Conservation (phyloP, 371 early-diverging fungal genomes). For the Mucor ambiguus region DNA sequence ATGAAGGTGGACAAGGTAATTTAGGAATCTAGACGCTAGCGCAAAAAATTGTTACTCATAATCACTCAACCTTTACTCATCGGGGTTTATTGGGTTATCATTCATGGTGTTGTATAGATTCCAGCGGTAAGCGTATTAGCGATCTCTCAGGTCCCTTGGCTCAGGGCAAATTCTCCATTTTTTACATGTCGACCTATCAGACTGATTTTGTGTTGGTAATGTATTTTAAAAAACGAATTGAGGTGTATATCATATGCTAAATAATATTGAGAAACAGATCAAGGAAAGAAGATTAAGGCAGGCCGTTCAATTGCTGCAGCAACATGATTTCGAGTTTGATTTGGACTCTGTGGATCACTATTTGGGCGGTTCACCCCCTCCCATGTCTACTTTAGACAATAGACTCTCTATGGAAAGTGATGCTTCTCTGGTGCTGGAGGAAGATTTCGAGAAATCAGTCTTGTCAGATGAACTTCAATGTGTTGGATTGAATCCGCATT, state of each 20-base stretch:
- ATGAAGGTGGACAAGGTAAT: slow-evolving; percentile 67
- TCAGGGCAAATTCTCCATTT: slow-evolving; percentile 66
- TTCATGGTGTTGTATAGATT: slow-evolving; percentile 37
- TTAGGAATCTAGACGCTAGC: not conserved
- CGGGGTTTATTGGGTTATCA: slow-evolving; percentile 2
- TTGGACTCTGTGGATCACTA: slow-evolving; percentile 40
- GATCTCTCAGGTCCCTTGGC: slow-evolving; percentile 73
- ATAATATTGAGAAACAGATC: slow-evolving; percentile 40
- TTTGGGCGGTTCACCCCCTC: slow-evolving; percentile 18
- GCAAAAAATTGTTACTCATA: not conserved
- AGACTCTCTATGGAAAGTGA: slow-evolving; percentile 10
- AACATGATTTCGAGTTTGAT: slow-evolving; percentile 58
- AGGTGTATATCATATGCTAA: not conserved
- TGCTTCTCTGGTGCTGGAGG: slow-evolving; percentile 18
- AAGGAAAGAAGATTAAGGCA: slow-evolving; percentile 62
- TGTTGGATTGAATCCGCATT: slow-evolving; percentile 66
- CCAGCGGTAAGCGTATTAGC: slow-evolving; percentile 72
- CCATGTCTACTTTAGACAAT: not conserved
- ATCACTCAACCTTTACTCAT: not conserved
- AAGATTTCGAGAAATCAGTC: slow-evolving; percentile 39
- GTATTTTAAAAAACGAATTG: not conserved
- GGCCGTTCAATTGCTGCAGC: slow-evolving; percentile 58
- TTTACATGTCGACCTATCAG: slow-evolving; percentile 76
- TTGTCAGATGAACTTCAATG: slow-evolving; percentile 59
- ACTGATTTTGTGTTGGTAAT: slow-evolving; percentile 75